phyloP scores from a whole-genome alignment of 1,284 basidiomycete genomes.

The Cutaneotrichosporon sp. region DNA sequence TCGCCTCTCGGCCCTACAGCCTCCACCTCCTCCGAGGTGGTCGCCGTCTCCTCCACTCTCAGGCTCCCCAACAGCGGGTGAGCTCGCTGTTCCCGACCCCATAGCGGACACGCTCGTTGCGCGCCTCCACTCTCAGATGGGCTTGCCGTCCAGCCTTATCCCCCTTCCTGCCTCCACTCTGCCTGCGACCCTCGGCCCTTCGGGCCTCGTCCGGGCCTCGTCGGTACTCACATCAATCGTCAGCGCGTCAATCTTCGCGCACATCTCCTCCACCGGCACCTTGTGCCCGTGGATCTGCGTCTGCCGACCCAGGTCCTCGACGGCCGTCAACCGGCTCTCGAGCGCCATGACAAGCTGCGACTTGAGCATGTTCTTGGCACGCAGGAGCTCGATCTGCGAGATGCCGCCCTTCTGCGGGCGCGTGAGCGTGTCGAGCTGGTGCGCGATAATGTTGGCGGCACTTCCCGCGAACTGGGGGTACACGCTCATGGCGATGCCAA shows the following conservation, averaged over 20 bases:
- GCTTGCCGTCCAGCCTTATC: background rate
- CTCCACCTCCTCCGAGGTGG: background rate
- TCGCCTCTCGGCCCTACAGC: background rate
- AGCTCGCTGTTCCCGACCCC: too few relatives aligned
- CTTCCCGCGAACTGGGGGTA: slow-evolving; percentile 65
- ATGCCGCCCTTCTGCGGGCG: slow-evolving; percentile 51
- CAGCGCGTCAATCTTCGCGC: slow-evolving; percentile 80
- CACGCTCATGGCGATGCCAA: slow-evolving; percentile 91
- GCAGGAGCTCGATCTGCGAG: slow-evolving; percentile 64
- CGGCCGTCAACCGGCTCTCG: slow-evolving; percentile 86
- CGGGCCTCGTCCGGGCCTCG: slow-evolving; percentile 46
- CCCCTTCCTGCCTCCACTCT: background rate
- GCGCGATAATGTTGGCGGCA: slow-evolving; percentile 81
- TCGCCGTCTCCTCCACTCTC: background rate
- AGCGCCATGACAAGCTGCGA: slow-evolving; percentile 93
- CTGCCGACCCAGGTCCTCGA: slow-evolving; percentile 70
- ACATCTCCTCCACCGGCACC: slow-evolving; percentile 89
- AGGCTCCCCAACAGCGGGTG: too few relatives aligned
- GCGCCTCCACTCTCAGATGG: too few relatives aligned
- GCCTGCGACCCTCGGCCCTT: background rate
- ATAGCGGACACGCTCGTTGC: too few relatives aligned
- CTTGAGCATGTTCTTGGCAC: slow-evolving; percentile 97
- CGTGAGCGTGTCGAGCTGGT: slow-evolving; percentile 64
- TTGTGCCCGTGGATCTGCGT: slow-evolving; percentile 89
- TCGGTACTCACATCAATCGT: slow-evolving; percentile 64